Evolutionary conservation across 2,329 filamentous ascomycete genomes (phyloP), one percentile per base, ranked within the genome.

Genomic region (Aspergillus terreus): DNA sequence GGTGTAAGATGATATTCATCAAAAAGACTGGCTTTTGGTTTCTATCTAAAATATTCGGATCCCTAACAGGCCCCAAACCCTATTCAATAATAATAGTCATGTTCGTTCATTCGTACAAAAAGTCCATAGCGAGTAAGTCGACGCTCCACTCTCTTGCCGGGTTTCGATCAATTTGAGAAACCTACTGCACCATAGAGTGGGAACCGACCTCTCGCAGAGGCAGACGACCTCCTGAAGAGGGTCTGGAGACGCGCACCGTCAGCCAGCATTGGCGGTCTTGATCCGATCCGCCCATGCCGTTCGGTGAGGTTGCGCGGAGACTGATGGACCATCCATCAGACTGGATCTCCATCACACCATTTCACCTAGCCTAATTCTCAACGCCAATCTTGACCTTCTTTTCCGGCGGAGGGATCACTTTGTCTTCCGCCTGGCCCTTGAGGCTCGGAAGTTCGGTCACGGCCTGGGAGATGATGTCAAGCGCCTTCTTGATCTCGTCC

Each of bases 401-500:
- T 72, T 86, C 83, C 10, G 75, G 74, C 4, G 71, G 62, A 11
- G 83, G 82, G 45, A 86, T 75, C n/a, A 84, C 67, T 51, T 80
- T 64, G 47, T 82, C 73, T 64, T 82, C 78, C 51, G 73, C 73
- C 63, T 79, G 65, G 1, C 80, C 82, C 70, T 84, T 81, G 54
- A 85, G 73, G 6, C 66, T 84, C 2, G 92, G 91, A 48, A 99
- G 80, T 72, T 96, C 92, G 60, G 81, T 78, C 64, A 96, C 79
- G 12, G 92, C 86, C 67, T 92, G 85, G 56, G 84, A 81, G 67
- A 99, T 95, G 65, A 94, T 92, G 47, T 71, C 71, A 49, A 97
- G 71, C 1, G 92, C 87, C 66, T 84, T 82, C 61, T 84, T 80
- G 59, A 99, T 86, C 75, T 99, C 84, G 54, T 86, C 82, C 66